phyloP scores from a whole-genome alignment of 2,329 filamentous ascomycete genomes.

The Sporothrix humicola region DNA sequence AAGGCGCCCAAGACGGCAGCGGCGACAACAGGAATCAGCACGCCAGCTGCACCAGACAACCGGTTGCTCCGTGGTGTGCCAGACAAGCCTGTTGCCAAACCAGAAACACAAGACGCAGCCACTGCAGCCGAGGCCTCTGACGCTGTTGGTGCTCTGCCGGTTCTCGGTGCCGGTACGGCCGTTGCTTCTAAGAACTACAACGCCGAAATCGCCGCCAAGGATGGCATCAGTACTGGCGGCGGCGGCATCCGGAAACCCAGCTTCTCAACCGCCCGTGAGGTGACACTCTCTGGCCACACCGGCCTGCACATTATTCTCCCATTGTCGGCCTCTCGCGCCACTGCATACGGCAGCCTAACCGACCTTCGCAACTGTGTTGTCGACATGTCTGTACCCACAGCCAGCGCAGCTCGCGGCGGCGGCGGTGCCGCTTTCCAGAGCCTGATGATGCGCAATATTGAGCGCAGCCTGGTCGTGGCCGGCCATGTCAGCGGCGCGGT shows the following conservation, averaged over 20 bases:
- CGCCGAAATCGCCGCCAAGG: conserved; percentile 47
- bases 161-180: conserved; percentile 35
- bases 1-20: conserved; percentile 38
- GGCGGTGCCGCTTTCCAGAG: conserved; percentile 70
- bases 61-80: conserved; percentile 44
- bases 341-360: conserved; percentile 74
- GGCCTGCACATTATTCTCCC: conserved; percentile 80
- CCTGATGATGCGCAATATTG: conserved; percentile 69
- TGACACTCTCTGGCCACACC: conserved; percentile 70
- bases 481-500: conserved; percentile 79
- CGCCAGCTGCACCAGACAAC: conserved; percentile 50
- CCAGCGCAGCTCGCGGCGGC: conserved; percentile 42
- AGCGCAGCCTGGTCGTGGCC: conserved; percentile 73
- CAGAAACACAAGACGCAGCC: conserved; percentile 29
- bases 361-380: conserved; percentile 74
- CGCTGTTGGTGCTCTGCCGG: conserved; percentile 48
- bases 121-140: conserved; percentile 46
- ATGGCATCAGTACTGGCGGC: conserved; percentile 52
- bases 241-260: conserved; percentile 61
- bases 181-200: background rate
- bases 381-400: conserved; percentile 74
- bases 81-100: background rate
- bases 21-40: conserved; percentile 41
- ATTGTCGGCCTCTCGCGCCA: conserved; percentile 70
- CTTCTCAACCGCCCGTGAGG: conserved; percentile 65